These are phyloP conservation scores for Aspergillus bombycis DNA, from an alignment of 2,329 filamentous ascomycete genomes.

Conservation along the genomic window DNA sequence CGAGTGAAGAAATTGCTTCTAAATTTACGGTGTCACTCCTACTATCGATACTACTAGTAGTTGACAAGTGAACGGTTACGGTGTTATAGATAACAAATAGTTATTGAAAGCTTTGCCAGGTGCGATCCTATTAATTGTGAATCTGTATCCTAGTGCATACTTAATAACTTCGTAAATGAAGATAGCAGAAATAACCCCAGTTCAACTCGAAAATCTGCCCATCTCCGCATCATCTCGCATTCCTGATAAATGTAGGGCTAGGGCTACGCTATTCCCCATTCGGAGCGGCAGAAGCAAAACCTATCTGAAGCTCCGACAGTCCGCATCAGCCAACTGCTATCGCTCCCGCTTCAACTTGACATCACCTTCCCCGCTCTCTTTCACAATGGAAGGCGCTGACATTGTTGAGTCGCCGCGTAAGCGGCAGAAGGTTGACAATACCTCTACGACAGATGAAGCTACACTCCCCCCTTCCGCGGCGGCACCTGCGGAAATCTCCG, in stretches of 20 bases:
- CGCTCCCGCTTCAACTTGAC: background rate
- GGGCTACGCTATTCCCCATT: slow-evolving; percentile 26
- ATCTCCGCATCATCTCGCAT: no score
- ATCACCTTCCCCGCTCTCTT: slow-evolving; percentile 12
- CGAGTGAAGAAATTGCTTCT: background rate
- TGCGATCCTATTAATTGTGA: no score
- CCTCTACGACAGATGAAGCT: slow-evolving; percentile 18
- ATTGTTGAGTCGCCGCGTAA: slow-evolving; percentile 40
- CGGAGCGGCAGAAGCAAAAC: background rate
- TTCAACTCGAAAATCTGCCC: background rate
- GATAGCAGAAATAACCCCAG: background rate
- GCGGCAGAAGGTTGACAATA: slow-evolving; percentile 37
- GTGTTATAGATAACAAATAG: background rate
- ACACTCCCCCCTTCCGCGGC: slow-evolving; percentile 19
- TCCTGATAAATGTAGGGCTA: slow-evolving; percentile 21
- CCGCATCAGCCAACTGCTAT: background rate
- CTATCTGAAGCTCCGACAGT: background rate
- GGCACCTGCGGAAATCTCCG: slow-evolving; percentile 14
- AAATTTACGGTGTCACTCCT: background rate
- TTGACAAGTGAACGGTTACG: background rate
- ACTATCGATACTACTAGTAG: no score
- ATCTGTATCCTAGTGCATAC: background rate
- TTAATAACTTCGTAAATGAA: background rate
- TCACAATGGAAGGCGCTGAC: slow-evolving; percentile 36
- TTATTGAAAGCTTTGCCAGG: background rate